phyloP scores from a whole-genome alignment of 139 green algal species.

The Helicosporidium sp. region DNA sequence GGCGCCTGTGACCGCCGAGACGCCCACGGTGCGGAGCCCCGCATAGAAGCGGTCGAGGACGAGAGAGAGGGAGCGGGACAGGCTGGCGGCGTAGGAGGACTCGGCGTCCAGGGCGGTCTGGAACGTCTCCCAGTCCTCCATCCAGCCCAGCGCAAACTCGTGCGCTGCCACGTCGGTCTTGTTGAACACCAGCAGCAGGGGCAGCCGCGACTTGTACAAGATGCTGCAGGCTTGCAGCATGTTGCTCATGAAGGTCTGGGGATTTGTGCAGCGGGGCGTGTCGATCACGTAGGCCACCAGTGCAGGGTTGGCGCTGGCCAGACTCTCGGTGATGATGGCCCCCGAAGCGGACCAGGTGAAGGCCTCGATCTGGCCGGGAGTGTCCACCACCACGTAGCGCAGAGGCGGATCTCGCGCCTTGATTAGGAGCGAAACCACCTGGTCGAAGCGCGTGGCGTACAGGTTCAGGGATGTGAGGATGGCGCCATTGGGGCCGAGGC shows the following conservation, averaged over 20 bases:
- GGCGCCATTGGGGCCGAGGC: constrained; percentile 83
- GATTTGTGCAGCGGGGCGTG: constrained; percentile 57
- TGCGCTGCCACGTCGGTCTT: constrained; percentile 74
- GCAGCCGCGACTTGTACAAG: constrained; percentile 91
- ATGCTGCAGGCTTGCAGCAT: constrained; percentile 91
- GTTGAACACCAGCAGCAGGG: constrained; percentile 94
- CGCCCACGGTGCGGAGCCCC: constrained; percentile 55
- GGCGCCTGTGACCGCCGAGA: constrained; percentile 71
- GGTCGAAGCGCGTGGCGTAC: constrained; percentile 93
- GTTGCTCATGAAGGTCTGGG: constrained; percentile 95
- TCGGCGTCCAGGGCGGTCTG: constrained; percentile 54
- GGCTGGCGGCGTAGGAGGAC: constrained; percentile 47
- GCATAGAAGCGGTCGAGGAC: constrained; percentile 91
- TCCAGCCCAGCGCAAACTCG: constrained; percentile 78
- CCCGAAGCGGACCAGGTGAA: constrained; percentile 92
- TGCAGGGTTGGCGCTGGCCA: constrained; percentile 75
- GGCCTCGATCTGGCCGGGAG: constrained; percentile 96
- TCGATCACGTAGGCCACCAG: constrained; percentile 80
- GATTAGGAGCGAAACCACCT: constrained; percentile 66
- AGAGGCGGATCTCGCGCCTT: constrained; percentile 56
- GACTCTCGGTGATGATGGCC: constrained; percentile 78
- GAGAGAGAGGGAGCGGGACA: constrained; percentile 52
- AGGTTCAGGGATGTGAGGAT: constrained; percentile 95
- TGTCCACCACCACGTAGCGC: constrained; percentile 78
- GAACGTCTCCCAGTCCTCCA: constrained; percentile 76